Percentiles rank a stretch among this genome's conserved stretches.
These are phyloP conservation scores for Nepenthes alata DNA, from an alignment of 179 eudicot species.

Conservation along the genomic window DNA sequence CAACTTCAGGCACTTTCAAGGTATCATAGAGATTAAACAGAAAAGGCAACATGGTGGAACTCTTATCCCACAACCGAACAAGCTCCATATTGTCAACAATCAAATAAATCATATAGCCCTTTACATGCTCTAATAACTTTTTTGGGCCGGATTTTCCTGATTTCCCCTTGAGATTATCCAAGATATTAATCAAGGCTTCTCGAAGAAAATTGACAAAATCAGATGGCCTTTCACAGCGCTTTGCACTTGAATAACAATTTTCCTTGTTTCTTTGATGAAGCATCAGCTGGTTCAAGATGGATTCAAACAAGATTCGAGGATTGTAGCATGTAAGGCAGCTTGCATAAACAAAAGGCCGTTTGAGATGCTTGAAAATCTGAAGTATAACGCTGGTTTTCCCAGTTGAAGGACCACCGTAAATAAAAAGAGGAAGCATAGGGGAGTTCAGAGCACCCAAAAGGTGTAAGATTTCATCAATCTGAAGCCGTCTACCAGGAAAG, in stretches of 20 bases:
- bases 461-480: constrained; percentile 42
- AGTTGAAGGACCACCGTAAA: constrained; percentile 65
- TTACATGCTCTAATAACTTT: constrained; percentile 20
- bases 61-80: constrained; percentile 79
- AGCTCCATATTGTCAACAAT: constrained; percentile 67
- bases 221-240: constrained; percentile 72
- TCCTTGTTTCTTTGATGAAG: constrained; percentile 49
- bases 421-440: constrained; percentile 52
- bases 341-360: constrained; percentile 63
- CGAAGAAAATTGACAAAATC: constrained; percentile 60
- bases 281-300: constrained; percentile 60
- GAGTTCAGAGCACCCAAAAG: constrained; percentile 65
- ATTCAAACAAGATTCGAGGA: constrained; percentile 77
- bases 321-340: constrained; percentile 69
- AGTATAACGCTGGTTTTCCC: constrained; percentile 71
- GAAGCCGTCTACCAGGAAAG: constrained; percentile 54
- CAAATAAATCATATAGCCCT: constrained; percentile 76
- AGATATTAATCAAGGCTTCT: constrained; percentile 42
- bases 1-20: constrained; percentile 65
- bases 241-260: constrained; percentile 56
- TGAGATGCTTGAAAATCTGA: constrained; percentile 45
- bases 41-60: constrained; percentile 51
- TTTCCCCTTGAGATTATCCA: constrained; percentile 41
- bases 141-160: constrained; percentile 26
- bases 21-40: constrained; percentile 54